Percentiles rank a stretch among this genome's conserved stretches.
Evolutionary conservation across 2,329 filamentous ascomycete species (phyloP).

Genomic region (Alternaria sp.): DNA sequence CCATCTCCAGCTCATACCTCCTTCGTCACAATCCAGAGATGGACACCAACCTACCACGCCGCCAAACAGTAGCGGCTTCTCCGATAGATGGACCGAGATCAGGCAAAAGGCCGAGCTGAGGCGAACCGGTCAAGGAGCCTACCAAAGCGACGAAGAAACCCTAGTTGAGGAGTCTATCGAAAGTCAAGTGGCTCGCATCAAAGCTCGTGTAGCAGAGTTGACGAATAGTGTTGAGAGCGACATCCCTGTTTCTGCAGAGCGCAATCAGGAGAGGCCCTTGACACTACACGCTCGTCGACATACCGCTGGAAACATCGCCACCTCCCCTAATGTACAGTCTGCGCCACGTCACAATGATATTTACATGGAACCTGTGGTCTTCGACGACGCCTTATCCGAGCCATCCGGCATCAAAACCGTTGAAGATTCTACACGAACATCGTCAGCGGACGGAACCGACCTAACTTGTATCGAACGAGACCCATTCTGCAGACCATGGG

Average conservation of each 20-base stretch:
- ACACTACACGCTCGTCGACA: not conserved
- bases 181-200: not conserved
- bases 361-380: not conserved
- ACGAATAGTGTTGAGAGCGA: not conserved
- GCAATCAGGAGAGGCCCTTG: not conserved
- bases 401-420: fast-evolving
- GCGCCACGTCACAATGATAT: not conserved
- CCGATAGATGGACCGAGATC: not conserved
- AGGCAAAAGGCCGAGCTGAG: not conserved
- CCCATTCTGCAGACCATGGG: not conserved
- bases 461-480: not conserved
- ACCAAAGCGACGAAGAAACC: not conserved
- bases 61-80: not conserved
- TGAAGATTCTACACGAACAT: too few species aligned
- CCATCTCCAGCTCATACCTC: not conserved
- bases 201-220: not conserved
- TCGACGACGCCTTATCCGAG: not conserved
- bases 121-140: not conserved
- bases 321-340: not conserved
- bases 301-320: not conserved
- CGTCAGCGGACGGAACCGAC: not conserved
- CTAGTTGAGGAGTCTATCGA: not conserved
- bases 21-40: not conserved
- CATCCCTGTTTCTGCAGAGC: not conserved
- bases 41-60: not conserved